Percentiles rank a stretch among this genome's conserved stretches.
These are phyloP conservation scores for Fraxinus angustifolia DNA, from an alignment of 305 asterid species.

Conservation along the genomic window DNA sequence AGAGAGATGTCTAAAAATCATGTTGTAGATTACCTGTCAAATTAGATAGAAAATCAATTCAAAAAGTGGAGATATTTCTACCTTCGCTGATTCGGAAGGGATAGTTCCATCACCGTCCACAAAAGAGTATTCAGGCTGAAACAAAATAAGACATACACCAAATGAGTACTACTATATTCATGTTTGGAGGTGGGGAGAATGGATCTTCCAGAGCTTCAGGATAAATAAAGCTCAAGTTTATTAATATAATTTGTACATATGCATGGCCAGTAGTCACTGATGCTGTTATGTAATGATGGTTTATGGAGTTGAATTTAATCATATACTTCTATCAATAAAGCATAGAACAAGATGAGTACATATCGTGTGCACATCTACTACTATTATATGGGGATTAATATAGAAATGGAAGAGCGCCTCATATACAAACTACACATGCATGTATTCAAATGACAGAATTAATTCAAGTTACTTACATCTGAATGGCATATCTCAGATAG, in stretches of 20 bases:
- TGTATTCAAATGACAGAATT: constrained; percentile 3
- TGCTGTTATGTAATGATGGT: background rate
- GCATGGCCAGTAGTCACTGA: background rate
- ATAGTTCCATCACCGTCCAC: constrained; percentile 96
- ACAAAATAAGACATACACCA: background rate
- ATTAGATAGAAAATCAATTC: background rate
- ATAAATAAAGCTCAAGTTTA: background rate
- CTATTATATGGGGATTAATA: background rate
- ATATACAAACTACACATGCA: background rate
- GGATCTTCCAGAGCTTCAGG: background rate
- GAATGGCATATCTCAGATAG: constrained; percentile 74
- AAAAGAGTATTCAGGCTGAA: constrained; percentile 76
- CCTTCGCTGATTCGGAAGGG: constrained; percentile 86
- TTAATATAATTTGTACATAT: background rate
- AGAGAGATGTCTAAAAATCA: background rate
- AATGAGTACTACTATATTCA: background rate
- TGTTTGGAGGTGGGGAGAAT: background rate
- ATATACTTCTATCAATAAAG: background rate
- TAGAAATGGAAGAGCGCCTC: background rate
- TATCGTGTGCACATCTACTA: too few species aligned
- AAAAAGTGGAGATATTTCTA: constrained; percentile 17
- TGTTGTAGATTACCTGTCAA: background rate
- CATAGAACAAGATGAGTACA: background rate
- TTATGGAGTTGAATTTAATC: background rate
- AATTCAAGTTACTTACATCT: constrained; percentile 37